Evolutionary conservation across 257 asterid genomes (phyloP), one percentile per base, ranked within the genome.

Genomic region (Avicennia marina): DNA sequence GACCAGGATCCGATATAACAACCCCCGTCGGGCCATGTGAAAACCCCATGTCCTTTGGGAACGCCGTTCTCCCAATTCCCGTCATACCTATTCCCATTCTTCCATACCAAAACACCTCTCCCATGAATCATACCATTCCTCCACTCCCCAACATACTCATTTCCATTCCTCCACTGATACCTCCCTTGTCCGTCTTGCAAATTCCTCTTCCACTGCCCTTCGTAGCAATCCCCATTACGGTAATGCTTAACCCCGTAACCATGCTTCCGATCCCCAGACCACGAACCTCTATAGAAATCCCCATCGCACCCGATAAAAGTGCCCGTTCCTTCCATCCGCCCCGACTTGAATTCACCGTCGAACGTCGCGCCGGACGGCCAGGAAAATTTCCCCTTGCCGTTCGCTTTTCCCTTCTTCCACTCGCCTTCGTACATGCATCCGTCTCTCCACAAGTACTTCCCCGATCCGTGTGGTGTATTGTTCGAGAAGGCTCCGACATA

Each of bases 361-460:
- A 72, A 83, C 4, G 88, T 72, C 21, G 88, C 82, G 0, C 93
- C 88, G 0, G 88, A 80, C 0, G 85, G 85, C 93, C 93, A 83
- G 0, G 81, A 75, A 51, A 83, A 83, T 20, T 63, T 75, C 9
- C 93, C 93, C 17, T 71, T 78, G 9, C 93, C 93, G 9, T 72
- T 72, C 1, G 86, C 83, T 53, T 74, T 80, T 12, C 93, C 93
- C 66, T 72, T 75, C 69, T 72, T 75, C 93, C 93, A 83, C 7
- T 80, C 82, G 2, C 88, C 93, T 27, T 73, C 85, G 64, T 83
- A 83, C 88, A 78, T 80, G 62, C 93, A 83, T 42, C 93, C 93
- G 53, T 83, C 93, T 7, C 48, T 50, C 93, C 93, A 83, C 22
- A 80, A 20, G 19, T 83, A 83, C 74, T 83, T 83, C 26, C 93